phyloP scores from a whole-genome alignment of 202 grass and related monocot genomes.

The Dendrocalamus latiflorus region DNA sequence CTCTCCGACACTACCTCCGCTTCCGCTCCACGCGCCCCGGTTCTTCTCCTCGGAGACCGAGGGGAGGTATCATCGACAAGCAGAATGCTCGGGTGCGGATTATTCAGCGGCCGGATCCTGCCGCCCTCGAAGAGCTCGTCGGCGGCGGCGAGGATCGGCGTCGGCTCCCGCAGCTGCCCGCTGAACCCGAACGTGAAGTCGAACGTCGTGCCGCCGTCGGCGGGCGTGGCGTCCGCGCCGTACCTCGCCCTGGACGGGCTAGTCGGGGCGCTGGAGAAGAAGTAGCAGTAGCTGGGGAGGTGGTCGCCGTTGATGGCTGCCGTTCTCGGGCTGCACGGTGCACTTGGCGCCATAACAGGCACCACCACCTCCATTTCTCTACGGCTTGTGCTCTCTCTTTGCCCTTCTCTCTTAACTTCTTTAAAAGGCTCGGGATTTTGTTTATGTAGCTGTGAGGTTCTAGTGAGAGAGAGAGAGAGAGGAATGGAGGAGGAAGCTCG shows the following conservation, averaged over 20 bases:
- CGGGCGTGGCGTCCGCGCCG: neutral
- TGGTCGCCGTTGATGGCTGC: constrained; percentile 21
- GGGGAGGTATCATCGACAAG: neutral
- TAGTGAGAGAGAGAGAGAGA: neutral
- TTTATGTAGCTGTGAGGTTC: constrained; percentile 20
- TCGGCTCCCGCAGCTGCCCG: constrained; percentile 34
- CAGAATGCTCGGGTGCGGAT: constrained; percentile 22
- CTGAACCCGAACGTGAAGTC: constrained; percentile 66
- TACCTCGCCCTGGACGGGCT: constrained; percentile 63
- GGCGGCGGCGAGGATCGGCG: constrained; percentile 55
- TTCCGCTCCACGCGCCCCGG: neutral
- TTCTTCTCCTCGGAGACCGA: neutral
- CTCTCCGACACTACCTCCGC: constrained; percentile 5
- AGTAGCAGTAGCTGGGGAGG: constrained; percentile 40
- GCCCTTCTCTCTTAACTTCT: neutral
- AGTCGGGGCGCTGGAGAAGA: constrained; percentile 68
- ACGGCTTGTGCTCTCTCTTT: neutral
- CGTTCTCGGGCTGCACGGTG: constrained; percentile 68
- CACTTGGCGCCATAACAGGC: constrained; percentile 54
- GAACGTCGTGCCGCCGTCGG: constrained; percentile 18
- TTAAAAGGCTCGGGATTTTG: constrained; percentile 27
- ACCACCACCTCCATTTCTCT: constrained; percentile 55
- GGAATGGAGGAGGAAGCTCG: constrained; percentile 63
- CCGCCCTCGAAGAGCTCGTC: constrained; percentile 99
- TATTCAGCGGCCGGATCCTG: constrained; percentile 67